Conservation (phyloP, 169 alveolate genomes). For the Babesia bigemina region DNA sequence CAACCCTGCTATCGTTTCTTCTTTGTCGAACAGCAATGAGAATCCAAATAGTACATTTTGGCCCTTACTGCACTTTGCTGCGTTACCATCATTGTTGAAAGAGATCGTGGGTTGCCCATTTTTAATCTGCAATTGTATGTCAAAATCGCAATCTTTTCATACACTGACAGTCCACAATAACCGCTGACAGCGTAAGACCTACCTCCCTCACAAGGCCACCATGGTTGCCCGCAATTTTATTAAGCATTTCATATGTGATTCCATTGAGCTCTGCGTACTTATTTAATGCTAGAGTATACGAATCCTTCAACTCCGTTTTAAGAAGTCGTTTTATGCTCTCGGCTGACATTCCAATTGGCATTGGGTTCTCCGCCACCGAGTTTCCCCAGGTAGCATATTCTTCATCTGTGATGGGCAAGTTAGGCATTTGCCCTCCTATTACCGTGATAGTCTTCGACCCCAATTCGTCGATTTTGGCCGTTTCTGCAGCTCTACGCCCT, state of each 20-base stretch:
- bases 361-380: constrained; percentile 63
- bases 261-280: constrained; percentile 66
- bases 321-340: constrained; percentile 38
- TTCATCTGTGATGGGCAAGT: constrained; percentile 50
- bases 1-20: constrained; percentile 37
- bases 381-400: constrained; percentile 65
- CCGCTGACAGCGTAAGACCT: not conserved
- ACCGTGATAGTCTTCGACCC: constrained; percentile 52
- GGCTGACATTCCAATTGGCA: constrained; percentile 66
- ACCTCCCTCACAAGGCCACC: constrained; percentile 50
- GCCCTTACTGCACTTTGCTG: constrained; percentile 43
- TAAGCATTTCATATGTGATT: constrained; percentile 50
- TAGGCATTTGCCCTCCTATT: constrained; percentile 69
- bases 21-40: constrained; percentile 38
- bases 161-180: not conserved
- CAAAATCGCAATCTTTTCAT: not conserved
- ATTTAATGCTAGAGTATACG: constrained; percentile 43
- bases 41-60: constrained; percentile 45
- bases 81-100: constrained; percentile 19
- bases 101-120: constrained; percentile 31
- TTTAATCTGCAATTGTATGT: constrained; percentile 29
- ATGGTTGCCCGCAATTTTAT: constrained; percentile 35
- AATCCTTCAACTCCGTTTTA: constrained; percentile 16
- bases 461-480: constrained; percentile 34
- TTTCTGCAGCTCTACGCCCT: not conserved